phyloP scores from a whole-genome alignment of 163 green algal species.

The Chlamydomonas reinhardtii region DNA sequence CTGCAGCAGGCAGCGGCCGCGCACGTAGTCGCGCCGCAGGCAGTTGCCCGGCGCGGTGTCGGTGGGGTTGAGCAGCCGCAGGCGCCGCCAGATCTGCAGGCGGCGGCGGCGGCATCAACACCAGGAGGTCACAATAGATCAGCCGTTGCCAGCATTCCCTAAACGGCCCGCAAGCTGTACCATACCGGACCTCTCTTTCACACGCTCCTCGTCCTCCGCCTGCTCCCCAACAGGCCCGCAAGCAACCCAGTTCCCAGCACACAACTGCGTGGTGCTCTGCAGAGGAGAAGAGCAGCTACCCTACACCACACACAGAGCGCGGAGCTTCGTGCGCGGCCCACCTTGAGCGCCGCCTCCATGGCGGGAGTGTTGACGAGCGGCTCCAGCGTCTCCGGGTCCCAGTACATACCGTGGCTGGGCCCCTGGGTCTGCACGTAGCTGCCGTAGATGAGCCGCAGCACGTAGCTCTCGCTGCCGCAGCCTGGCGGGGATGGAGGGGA shows the following conservation, averaged over 20 bases:
- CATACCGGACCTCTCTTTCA: no score
- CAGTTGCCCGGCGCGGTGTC: not conserved
- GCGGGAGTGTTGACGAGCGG: not conserved
- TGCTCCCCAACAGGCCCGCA: no score
- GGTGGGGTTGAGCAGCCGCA: not conserved
- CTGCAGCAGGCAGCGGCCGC: not conserved
- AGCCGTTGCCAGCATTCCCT: no score
- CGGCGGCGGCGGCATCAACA: not conserved
- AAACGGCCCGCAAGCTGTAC: no score
- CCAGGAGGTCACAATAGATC: no score
- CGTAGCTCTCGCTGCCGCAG: constrained; percentile 1
- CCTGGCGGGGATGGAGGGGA: no score
- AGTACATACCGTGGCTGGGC: not conserved
- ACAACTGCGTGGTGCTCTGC: no score
- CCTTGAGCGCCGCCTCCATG: constrained; percentile 6
- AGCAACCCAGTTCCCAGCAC: no score
- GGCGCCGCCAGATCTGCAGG: not conserved
- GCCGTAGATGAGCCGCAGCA: not conserved
- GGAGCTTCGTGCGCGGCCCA: not conserved
- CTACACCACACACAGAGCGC: no score
- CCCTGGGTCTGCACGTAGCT: constrained; percentile 2
- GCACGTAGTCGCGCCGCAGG: not conserved
- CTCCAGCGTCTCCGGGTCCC: not conserved
- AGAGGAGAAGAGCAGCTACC: no score
- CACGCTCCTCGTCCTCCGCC: no score